Evolutionary conservation across 1,284 basidiomycete genomes (phyloP), one percentile per base, ranked within the genome.

Genomic region (Sparassis latifolia): DNA sequence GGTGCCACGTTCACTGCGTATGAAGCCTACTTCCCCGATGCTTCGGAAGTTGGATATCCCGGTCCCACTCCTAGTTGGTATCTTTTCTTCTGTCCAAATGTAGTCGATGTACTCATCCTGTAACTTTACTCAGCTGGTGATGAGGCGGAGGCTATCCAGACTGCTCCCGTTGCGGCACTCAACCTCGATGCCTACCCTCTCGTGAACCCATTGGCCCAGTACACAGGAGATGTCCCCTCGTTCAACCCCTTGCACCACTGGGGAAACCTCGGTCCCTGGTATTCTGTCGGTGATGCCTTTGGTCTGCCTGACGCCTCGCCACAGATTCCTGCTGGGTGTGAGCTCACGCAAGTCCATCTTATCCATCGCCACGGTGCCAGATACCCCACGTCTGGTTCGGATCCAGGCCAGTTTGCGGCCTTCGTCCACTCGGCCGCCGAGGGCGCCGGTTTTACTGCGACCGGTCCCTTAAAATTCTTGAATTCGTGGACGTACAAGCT

Each of bases 191-290:
- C 58, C 27, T 62, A 60, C 29, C 62, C 63, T 2, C 52, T 65
- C 30, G 48, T 62, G 31, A 52, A 56, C 42, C 60, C 59, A 5
- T 47, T 48, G 1, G 48, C 47, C 10, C 48, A 56, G 33, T 31
- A 29, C 2, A 32, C 47, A 2, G 39, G 48, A 20, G 39, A 52
- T 28, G 53, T 46, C 27, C 51, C 54, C 4, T 39, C 54, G 12
- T 66, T 67, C 54, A 56, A 66, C 51, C 52, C 60, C 3, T 45
- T 61, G 27, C 60, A 56, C 45, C 68, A 74, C 55, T 76, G 77
- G 69, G 83, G 79, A 20, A 81, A 78, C 59, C 72, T 84, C 27
- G 68, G 76, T 0, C 82, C 82, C 3, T 79, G 76, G 73, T 76
- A 75, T 59, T 81, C 78, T 2, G 73, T 82, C 33, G 66, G 72